Evolutionary conservation across 2,329 filamentous ascomycete genomes (phyloP), one percentile per base, ranked within the genome.

Genomic region (Hortaea werneckii): DNA sequence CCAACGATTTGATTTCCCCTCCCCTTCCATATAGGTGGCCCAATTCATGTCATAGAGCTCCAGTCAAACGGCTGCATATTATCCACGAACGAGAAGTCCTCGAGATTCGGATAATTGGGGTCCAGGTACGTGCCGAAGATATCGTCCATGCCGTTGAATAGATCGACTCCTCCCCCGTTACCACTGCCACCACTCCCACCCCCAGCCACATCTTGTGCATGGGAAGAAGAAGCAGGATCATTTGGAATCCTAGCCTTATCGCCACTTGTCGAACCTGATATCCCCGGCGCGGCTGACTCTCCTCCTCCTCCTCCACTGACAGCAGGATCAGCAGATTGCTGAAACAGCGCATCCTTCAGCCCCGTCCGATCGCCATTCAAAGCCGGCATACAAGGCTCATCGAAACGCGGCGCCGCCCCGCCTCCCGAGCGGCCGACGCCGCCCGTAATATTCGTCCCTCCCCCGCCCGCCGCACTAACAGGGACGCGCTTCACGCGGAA

Each of bases 101-200:
- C 60, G 30, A 62, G 50, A 42, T 63, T 61, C 1, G 60, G 60
- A 43, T 63, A 59, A 30, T 61, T 61, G 5, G 59, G 58, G 48
- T 63, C 60, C 39, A 63, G 49, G 35, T 61, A 63, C 2, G 58
- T 61, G 3, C 53, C 55, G 41, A 63, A 63, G 2, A 63, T 40
- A 38, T 62, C 59, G 47, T 62, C 60, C 51, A 63, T 61, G 39
- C 60, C 60, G 44, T 61, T 57, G 35, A 63, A 63, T 8, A 62
- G 41, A 28, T 51, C 53, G 27, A 46, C 12, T 20, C 20, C 20
- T 20, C 20, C 38, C 28, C 26, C 20, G 11, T 34, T 28, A 10
- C 5, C 20, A 29, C 50, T 46, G 32, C 20, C 20, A 20, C 20
- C 20, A 20, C 20, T 4, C 4, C 20, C 20, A 4, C 20, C 4